These are phyloP conservation scores for Collybiopsis luxurians DNA, from an alignment of 768 basidiomycete species.

Conservation along the genomic window DNA sequence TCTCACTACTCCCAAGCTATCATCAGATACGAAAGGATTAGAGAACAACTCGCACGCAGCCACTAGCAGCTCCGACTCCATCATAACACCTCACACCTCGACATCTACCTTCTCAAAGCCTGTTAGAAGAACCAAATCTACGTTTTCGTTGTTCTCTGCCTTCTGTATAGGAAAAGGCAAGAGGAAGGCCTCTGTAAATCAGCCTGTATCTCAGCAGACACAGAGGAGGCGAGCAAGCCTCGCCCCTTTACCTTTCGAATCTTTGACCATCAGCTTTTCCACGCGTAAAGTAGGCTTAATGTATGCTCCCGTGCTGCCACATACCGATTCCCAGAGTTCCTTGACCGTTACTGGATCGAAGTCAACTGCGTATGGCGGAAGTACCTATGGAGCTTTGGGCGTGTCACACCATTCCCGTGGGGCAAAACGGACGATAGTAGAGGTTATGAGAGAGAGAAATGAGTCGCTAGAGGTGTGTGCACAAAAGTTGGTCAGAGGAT, in stretches of 20 bases:
- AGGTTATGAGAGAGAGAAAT: constrained; percentile 45
- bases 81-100: not conserved
- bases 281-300: constrained; percentile 40
- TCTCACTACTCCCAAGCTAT: not conserved
- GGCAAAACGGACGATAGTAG: constrained; percentile 51
- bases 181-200: not conserved
- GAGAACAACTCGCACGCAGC: not conserved
- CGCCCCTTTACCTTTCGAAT: constrained; percentile 33
- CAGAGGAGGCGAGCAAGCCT: not conserved
- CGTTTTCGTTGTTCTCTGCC: not conserved
- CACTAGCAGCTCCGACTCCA: not conserved
- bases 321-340: not conserved
- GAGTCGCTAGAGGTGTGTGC: constrained; percentile 59
- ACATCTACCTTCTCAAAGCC: not conserved
- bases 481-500: constrained; percentile 45
- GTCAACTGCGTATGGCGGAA: not conserved
- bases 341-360: constrained; percentile 6
- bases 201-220: not conserved
- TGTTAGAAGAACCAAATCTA: not conserved
- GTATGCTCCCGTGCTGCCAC: constrained; percentile 14
- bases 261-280: constrained; percentile 39
- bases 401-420: constrained; percentile 1
- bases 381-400: constrained; percentile 5
- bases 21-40: not conserved
- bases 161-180: constrained; percentile 2